A percentile compares a stretch with the other conserved stretches of the same genome.
Conservation (phyloP, 257 asterid genomes). For the Solanum tarapatanum region DNA sequence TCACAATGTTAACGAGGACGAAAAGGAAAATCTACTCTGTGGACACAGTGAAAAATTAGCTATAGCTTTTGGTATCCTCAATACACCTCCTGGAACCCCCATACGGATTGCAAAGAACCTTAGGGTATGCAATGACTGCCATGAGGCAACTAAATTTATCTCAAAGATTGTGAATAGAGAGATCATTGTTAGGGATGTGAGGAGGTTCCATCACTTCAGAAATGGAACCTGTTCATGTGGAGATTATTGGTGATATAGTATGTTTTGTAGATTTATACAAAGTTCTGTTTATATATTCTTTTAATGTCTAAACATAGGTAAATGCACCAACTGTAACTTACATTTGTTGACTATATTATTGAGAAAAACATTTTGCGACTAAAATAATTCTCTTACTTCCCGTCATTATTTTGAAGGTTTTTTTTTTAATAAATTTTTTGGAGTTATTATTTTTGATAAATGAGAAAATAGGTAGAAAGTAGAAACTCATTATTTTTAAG, state of each 20-base stretch:
- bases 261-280: neutral
- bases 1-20: constrained; percentile 65
- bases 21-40: constrained; percentile 62
- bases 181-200: constrained; percentile 77
- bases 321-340: neutral
- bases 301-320: neutral
- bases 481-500: neutral
- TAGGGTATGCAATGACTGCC: constrained; percentile 83
- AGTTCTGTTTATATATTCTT: neutral
- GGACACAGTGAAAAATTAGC: constrained; percentile 90
- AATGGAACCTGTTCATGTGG: constrained; percentile 80
- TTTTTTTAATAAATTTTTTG: too few relatives aligned
- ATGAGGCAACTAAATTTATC: constrained; percentile 67
- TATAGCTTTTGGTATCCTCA: constrained; percentile 72
- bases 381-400: neutral
- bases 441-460: too few relatives aligned
- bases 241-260: constrained; percentile 65
- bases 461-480: too few relatives aligned
- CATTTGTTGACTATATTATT: neutral
- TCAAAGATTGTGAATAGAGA: constrained; percentile 52
- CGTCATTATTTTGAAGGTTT: neutral
- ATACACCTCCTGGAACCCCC: constrained; percentile 52
- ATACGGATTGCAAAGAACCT: constrained; percentile 78
- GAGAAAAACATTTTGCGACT: neutral
- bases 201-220: constrained; percentile 81